Base-by-base conservation (phyloP, 1,139 yeast genomes). In the Suhomyces coccinellae region DNA sequence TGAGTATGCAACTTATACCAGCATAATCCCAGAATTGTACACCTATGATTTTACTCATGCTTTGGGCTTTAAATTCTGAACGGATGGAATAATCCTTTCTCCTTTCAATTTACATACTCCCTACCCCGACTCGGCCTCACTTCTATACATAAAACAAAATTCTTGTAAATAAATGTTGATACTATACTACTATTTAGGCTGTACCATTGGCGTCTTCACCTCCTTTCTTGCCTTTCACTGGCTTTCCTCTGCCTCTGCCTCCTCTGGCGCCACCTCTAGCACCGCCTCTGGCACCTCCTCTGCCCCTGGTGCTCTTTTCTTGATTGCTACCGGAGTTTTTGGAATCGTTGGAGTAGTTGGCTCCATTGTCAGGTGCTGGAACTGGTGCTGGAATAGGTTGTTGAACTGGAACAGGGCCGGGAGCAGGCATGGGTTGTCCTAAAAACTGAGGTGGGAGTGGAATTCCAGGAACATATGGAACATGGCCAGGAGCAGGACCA, bases 381-480 rank as follows among this genome's bases (percentile, higher is more conserved):
- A 15, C 41, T 12, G 41, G 36, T 10, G 26, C 36, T 14, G 37
- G 36, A n/a, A n/a, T 33, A 29, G 26, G 16, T 15, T 20, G 22
- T 24, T 34, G 37, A 13, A n/a, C 33, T 11, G 30, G 17, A 20
- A 27, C 20, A 26, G 30, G 37, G 4, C 12, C 30, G 14, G 30
- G 17, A 26, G 41, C 26, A 17, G 27, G 54, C 43, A 31, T 48
- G 50, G 11, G 27, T 8, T 33, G 41, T n/a, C 63, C 69, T 45
- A 58, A 57, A 44, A 64, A 65, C 33, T 67, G 73, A 2, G 72
- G 73, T 24, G 75, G 74, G 45, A 67, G 57, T 36, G 73, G 66
- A 27, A 56, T 51, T 6, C 62, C 63, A 5, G 62, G 66, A n/a
- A 56, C 60, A 33, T 53, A 54, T 2, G 64, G 63, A 41, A 56